Conservation (phyloP, 495 filamentous ascomycete genomes). For the Penicillium silybi region DNA sequence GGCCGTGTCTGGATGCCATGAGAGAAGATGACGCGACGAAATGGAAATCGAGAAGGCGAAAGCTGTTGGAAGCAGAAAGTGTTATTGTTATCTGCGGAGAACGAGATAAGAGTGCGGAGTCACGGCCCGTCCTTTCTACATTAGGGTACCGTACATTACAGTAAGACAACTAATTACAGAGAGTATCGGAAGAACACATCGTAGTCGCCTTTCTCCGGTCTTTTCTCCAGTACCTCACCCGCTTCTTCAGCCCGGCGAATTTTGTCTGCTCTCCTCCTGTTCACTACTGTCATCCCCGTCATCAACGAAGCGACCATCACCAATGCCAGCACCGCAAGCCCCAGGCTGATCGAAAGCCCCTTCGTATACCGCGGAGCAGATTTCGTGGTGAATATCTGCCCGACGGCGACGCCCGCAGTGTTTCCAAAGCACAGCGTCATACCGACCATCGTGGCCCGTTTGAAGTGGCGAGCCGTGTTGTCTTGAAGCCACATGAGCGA, state of each 20-base stretch:
- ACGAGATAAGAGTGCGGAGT: not conserved
- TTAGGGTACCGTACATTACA: no score
- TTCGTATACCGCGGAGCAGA: slow-evolving; percentile 8
- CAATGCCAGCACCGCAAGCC: slow-evolving; percentile 8
- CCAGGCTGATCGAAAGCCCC: slow-evolving; percentile 7
- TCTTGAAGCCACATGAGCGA: slow-evolving; percentile 17
- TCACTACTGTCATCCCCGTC: slow-evolving; percentile 6
- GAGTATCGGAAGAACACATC: slow-evolving; percentile 11
- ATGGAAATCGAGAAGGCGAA: not conserved
- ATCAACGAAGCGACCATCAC: slow-evolving; percentile 6
- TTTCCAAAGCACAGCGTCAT: slow-evolving; percentile 14
- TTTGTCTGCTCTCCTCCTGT: slow-evolving; percentile 4
- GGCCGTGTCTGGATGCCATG: not conserved
- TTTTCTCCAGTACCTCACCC: slow-evolving; percentile 8
- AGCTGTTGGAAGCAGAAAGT: not conserved
- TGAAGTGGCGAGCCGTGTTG: slow-evolving; percentile 17
- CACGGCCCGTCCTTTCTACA: not conserved
- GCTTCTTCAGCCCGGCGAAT: slow-evolving; percentile 6
- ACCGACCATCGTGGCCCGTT: slow-evolving; percentile 15
- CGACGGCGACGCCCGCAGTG: slow-evolving; percentile 15
- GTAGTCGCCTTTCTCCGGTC: slow-evolving; percentile 9
- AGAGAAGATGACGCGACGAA: not conserved
- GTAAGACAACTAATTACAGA: not conserved
- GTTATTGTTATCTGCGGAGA: not conserved
- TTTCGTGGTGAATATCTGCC: slow-evolving; percentile 13